A percentile compares a stretch with the other conserved stretches of the same genome.
phyloP scores from a whole-genome alignment of 1,284 basidiomycete genomes.

The Puccinia triticina region DNA sequence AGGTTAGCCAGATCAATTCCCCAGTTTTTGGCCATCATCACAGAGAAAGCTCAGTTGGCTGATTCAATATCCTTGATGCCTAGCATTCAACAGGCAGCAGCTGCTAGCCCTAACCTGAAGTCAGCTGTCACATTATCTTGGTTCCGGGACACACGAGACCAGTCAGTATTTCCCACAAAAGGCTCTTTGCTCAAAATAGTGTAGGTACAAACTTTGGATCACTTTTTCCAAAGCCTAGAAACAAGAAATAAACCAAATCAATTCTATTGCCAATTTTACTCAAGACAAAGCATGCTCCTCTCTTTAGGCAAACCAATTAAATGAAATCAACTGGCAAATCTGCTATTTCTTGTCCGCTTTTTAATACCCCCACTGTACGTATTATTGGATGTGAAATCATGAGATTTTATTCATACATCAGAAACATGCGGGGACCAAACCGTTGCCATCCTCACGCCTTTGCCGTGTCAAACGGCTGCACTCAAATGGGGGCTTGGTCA shows the following conservation, averaged over 20 bases:
- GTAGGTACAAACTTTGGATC: conserved; percentile 18
- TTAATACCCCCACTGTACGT: conserved; percentile 61
- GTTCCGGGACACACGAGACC: conserved; percentile 77
- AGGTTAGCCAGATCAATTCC: conserved; percentile 65
- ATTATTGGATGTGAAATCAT: no score
- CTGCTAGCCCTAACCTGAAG: conserved; percentile 78
- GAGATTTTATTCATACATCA: no score
- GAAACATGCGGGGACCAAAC: no score
- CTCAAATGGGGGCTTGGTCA: no score
- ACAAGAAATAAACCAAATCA: not conserved
- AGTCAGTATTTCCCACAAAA: conserved; percentile 68
- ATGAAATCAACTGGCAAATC: conserved; percentile 72
- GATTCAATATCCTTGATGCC: not conserved
- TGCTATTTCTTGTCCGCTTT: conserved; percentile 69
- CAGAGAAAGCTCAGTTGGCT: not conserved
- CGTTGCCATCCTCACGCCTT: no score
- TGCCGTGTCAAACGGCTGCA: no score
- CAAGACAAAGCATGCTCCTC: conserved; percentile 71
- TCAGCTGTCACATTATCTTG: conserved; percentile 80
- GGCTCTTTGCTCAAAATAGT: conserved; percentile 61
- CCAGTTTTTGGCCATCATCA: not conserved
- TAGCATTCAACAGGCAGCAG: conserved; percentile 72
- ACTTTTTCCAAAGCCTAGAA: not conserved
- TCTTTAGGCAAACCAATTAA: conserved; percentile 70
- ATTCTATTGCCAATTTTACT: not conserved